phyloP scores from a whole-genome alignment of 495 filamentous ascomycete species.

The Pseudomonodictys pantanalensis region DNA sequence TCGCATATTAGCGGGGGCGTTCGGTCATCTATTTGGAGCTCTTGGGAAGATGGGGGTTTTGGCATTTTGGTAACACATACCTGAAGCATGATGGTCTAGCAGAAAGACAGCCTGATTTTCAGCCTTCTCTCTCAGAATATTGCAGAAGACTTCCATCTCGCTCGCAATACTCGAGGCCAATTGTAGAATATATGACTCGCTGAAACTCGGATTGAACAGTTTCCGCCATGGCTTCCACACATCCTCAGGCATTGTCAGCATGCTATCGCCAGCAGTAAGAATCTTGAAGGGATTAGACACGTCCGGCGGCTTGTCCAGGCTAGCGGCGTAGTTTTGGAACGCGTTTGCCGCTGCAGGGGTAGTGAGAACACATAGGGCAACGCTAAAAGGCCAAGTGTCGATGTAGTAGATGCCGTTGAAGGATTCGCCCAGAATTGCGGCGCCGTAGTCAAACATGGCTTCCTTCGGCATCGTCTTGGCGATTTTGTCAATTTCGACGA shows the following conservation, averaged over 20 bases:
- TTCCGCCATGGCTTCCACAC: constrained; percentile 36
- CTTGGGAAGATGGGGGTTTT: too few species aligned
- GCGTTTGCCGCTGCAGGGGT: neutral
- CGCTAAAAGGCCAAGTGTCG: neutral
- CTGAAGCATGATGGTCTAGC: neutral
- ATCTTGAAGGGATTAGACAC: neutral
- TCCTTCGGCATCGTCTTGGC: neutral
- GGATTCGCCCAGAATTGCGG: neutral
- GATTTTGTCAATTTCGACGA: neutral
- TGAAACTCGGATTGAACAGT: constrained; percentile 41
- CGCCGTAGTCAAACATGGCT: neutral
- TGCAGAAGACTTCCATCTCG: constrained; percentile 33
- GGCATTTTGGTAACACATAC: too few species aligned
- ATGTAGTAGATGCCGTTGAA: neutral
- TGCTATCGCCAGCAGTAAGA: neutral
- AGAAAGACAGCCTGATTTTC: neutral
- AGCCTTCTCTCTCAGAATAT: constrained; percentile 18
- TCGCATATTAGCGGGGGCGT: too few species aligned
- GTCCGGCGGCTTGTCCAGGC: neutral
- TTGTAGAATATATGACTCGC: constrained; percentile 32
- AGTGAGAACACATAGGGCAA: neutral
- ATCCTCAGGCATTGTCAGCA: neutral
- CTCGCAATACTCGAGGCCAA: constrained; percentile 38
- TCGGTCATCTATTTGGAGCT: too few species aligned
- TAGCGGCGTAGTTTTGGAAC: neutral